A percentile compares a stretch with the other conserved stretches of the same genome.
Evolutionary conservation across 192 early-diverging fungal genomes (phyloP).

Genomic region (Piromyces sp.): DNA sequence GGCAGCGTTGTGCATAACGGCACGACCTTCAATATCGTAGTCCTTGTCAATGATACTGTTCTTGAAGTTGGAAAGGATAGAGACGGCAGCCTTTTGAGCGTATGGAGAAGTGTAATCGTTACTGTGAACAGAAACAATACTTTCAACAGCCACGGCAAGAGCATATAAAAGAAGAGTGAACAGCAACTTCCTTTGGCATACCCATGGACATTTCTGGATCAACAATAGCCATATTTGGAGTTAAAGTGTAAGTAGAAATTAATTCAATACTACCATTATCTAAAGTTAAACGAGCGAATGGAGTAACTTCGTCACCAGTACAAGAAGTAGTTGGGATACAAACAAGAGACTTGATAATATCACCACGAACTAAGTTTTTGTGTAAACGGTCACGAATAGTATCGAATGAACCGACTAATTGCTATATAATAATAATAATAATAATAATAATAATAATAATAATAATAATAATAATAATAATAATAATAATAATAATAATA

Average conservation of each 20-base stretch:
- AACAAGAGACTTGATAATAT: not conserved
- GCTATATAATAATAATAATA: no score
- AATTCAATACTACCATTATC: slow-evolving; percentile 2
- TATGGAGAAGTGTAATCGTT: not conserved
- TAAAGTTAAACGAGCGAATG: slow-evolving; percentile 3
- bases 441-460: no score
- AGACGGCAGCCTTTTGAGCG: not conserved
- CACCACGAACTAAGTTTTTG: not conserved
- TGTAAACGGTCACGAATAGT: not conserved
- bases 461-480: no score
- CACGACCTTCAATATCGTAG: not conserved
- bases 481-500: no score
- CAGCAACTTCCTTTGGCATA: slow-evolving; percentile 1
- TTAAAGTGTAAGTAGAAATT: slow-evolving; percentile 1
- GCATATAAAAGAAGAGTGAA: not conserved
- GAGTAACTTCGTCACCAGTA: slow-evolving; percentile 4
- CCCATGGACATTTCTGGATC: slow-evolving; percentile 3
- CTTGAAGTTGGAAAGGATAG: slow-evolving; percentile 1
- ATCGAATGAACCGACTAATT: not conserved
- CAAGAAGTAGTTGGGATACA: slow-evolving; percentile 3
- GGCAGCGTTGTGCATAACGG: slow-evolving; percentile 2
- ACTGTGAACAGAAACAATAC: slow-evolving; percentile 1
- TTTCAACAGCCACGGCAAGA: slow-evolving; percentile 2
- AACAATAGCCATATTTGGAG: slow-evolving; percentile 1
- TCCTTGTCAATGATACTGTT: not conserved